These are phyloP conservation scores for Microdochium nivale DNA, from an alignment of 2,329 filamentous ascomycete species.

Conservation along the genomic window DNA sequence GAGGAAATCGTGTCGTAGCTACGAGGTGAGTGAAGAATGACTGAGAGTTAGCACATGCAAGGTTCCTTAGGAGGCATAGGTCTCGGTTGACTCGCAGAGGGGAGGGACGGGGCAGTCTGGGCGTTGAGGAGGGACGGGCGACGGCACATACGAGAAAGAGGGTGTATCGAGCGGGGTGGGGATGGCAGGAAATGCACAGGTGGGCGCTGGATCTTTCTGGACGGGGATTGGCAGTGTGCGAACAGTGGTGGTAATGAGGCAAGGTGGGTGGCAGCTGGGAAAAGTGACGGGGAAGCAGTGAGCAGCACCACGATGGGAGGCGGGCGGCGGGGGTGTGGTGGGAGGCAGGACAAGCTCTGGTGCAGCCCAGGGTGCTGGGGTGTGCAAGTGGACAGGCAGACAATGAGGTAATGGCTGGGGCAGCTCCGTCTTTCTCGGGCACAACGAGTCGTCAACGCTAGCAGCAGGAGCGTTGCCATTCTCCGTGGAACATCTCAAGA, in stretches of 20 bases:
- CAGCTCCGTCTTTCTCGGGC: background rate
- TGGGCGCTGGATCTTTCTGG: constrained; percentile 1
- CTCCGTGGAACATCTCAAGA: too few species aligned
- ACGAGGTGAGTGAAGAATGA: background rate
- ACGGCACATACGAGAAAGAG: background rate
- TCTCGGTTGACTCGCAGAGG: background rate
- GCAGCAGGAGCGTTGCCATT: background rate
- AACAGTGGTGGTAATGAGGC: background rate
- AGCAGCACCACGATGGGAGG: background rate
- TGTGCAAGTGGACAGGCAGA: background rate
- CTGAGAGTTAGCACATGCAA: background rate
- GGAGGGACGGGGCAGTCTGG: background rate
- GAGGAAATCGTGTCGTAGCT: background rate
- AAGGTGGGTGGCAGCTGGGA: background rate
- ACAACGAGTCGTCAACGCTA: background rate
- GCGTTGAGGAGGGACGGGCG: background rate
- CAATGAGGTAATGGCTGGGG: background rate
- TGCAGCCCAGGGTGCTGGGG: background rate
- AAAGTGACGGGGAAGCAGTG: background rate
- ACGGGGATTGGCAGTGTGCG: background rate
- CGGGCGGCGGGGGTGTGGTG: background rate
- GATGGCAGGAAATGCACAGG: constrained; percentile 1
- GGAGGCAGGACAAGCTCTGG: background rate
- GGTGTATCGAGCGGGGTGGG: background rate
- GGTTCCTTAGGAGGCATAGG: background rate